Evolutionary conservation across 371 early-diverging fungal genomes (phyloP).

Genomic region (Choanephora cucurbitarum): DNA sequence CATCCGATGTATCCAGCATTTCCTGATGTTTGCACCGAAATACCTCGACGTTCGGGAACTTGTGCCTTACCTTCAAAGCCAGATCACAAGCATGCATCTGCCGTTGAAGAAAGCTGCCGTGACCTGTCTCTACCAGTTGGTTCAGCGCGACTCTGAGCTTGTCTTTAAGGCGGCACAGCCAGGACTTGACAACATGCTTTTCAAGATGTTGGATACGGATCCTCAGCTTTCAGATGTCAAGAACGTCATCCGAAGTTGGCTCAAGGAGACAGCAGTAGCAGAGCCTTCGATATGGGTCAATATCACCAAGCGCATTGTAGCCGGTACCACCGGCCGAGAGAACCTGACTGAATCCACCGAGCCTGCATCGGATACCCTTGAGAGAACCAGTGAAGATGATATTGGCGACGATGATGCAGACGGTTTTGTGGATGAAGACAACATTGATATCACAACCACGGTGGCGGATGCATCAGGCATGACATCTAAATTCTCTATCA

Average conservation of each 20-base stretch:
- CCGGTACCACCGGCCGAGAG: slow-evolving; percentile 43
- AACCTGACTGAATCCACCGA: slow-evolving; percentile 2
- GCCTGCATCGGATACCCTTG: slow-evolving; percentile 13
- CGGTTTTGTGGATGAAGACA: slow-evolving; percentile 43
- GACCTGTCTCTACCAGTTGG: slow-evolving; percentile 86
- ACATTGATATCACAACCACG: slow-evolving; percentile 49
- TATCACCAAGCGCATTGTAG: slow-evolving; percentile 77
- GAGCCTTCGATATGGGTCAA: slow-evolving; percentile 86
- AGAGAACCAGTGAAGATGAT: slow-evolving; percentile 32
- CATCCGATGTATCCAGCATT: slow-evolving; percentile 85
- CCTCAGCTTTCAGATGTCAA: slow-evolving; percentile 77
- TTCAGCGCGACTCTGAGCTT: slow-evolving; percentile 74
- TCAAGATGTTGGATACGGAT: slow-evolving; percentile 82
- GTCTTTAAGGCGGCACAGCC: slow-evolving; percentile 69
- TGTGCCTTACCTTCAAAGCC: slow-evolving; percentile 78
- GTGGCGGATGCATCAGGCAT: slow-evolving; percentile 51
- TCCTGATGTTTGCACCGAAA: slow-evolving; percentile 88
- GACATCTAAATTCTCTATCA: slow-evolving; percentile 40
- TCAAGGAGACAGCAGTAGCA: slow-evolving; percentile 71
- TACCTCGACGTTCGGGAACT: slow-evolving; percentile 67
- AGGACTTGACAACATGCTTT: slow-evolving; percentile 82
- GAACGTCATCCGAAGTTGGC: slow-evolving; percentile 75
- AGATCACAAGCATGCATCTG: slow-evolving; percentile 66
- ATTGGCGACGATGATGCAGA: slow-evolving; percentile 48
- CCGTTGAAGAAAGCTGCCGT: slow-evolving; percentile 78